Evolutionary conservation across 805 yeast genomes (phyloP), one percentile per base, ranked within the genome.

Genomic region (Saccharomycopsis schoenii): DNA sequence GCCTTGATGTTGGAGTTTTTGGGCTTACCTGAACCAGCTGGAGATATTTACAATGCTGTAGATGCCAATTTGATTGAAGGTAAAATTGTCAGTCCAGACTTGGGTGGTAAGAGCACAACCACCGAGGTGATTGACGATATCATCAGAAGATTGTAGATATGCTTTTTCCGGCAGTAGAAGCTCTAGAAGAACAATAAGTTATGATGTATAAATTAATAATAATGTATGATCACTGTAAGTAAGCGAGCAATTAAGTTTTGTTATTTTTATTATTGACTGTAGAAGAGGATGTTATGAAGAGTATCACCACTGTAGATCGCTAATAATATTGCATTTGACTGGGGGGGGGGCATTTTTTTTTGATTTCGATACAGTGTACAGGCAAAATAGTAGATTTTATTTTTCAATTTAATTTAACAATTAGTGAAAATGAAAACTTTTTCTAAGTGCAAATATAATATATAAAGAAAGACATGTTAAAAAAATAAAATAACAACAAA

Each of bases 1-100:
- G 99, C 98, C 61, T 80, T 94, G 73, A 86, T 94, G 96, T 83
- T 94, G 74, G 98, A 94, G 77, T 93, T 94, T 79, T 83, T 94
- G 84, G 98, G 98, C 64, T 82, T 87, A 77, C 76, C 88, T 52
- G 84, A 84, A 67, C 89, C 97, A 60, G 98, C 99, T 64, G 90
- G 96, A 65, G 83, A 86, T 69, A 94, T 94, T 68, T 89, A 93
- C 79, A 82, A 80, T 68, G 99, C 99, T 60, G 98, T 93, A 61
- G 97, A 94, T 72, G 94, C 92, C 64, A 89, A 91, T 78, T 81
- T 94, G 76, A 76, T 81, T 67, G 97, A 86, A 73, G 88, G 89
- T 73, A 73, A 78, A 65, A 77, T 85, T 71, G 60, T 59, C 43
- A 93, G 99, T 50, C 98, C 98, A 62, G 99, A 94, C 74, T 79